Evolutionary conservation across 306 rosid species (phyloP).

Genomic region (Sechiopsis laciniata): DNA sequence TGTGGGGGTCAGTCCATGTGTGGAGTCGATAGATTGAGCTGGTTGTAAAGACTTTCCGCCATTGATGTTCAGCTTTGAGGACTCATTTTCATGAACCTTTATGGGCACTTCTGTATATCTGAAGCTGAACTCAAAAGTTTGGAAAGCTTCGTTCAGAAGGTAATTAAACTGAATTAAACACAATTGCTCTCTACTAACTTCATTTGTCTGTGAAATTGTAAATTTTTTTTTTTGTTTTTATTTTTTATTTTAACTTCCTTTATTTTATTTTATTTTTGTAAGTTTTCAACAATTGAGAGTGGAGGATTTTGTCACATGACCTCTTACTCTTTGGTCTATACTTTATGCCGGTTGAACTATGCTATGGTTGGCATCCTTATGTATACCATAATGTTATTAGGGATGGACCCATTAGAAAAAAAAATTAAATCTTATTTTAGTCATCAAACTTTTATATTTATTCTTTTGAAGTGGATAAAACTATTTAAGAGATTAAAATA

Average conservation of each 20-base stretch:
- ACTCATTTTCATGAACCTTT: constrained; percentile 7
- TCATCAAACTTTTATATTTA: not conserved
- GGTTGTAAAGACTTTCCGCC: constrained; percentile 86
- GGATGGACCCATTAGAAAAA: not conserved
- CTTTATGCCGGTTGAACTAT: not conserved
- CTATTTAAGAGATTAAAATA: too few relatives aligned
- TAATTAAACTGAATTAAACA: not conserved
- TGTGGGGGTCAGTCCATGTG: not conserved
- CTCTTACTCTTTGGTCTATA: too few relatives aligned
- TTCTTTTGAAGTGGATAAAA: too few relatives aligned
- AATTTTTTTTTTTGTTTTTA: too few relatives aligned
- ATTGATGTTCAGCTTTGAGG: constrained; percentile 35
- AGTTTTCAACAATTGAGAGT: too few relatives aligned
- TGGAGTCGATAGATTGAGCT: constrained; percentile 35
- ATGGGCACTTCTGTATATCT: not conserved
- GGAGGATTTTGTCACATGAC: too few relatives aligned
- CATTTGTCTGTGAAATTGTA: not conserved
- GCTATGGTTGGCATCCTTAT: not conserved
- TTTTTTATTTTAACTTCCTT: too few relatives aligned
- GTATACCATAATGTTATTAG: not conserved
- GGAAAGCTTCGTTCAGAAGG: constrained; percentile 6
- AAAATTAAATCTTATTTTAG: not conserved
- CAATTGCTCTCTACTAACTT: not conserved
- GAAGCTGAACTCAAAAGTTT: not conserved
- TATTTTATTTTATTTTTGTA: too few relatives aligned